A percentile compares a stretch with the other conserved stretches of the same genome.
Evolutionary conservation across 345 rosid species (phyloP).

Genomic region (Eutrema heterophyllum): DNA sequence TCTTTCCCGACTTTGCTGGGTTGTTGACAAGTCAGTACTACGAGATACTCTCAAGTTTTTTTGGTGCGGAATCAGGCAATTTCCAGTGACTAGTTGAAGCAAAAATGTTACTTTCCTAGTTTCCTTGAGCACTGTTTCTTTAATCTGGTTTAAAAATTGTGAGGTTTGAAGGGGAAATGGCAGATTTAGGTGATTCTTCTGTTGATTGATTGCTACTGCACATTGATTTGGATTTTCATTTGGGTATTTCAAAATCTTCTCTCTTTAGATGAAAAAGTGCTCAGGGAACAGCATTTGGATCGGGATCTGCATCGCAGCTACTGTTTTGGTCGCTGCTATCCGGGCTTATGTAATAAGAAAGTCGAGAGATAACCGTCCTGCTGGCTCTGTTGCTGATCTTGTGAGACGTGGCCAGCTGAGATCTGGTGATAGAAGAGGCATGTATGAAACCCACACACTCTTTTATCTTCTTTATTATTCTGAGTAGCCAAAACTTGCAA

Average conservation of each 20-base stretch:
- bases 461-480: background rate
- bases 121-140: background rate
- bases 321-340: constrained; percentile 45
- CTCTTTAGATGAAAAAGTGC: constrained; percentile 42
- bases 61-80: background rate
- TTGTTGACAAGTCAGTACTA: background rate
- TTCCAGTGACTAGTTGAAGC: background rate
- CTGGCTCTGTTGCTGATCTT: constrained; percentile 91
- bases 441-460: constrained; percentile 52
- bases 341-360: constrained; percentile 44
- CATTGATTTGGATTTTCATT: background rate
- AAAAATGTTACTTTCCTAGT: background rate
- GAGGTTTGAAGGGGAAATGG: background rate
- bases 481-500: background rate
- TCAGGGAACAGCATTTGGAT: constrained; percentile 36
- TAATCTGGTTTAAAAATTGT: background rate
- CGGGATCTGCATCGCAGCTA: constrained; percentile 49
- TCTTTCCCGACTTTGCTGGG: background rate
- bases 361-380: constrained; percentile 40
- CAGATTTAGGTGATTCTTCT: background rate
- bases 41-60: background rate
- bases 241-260: background rate
- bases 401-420: constrained; percentile 95
- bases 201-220: background rate
- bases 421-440: constrained; percentile 97